phyloP scores from a whole-genome alignment of 331 rosid species.

The Rosa hybrid region DNA sequence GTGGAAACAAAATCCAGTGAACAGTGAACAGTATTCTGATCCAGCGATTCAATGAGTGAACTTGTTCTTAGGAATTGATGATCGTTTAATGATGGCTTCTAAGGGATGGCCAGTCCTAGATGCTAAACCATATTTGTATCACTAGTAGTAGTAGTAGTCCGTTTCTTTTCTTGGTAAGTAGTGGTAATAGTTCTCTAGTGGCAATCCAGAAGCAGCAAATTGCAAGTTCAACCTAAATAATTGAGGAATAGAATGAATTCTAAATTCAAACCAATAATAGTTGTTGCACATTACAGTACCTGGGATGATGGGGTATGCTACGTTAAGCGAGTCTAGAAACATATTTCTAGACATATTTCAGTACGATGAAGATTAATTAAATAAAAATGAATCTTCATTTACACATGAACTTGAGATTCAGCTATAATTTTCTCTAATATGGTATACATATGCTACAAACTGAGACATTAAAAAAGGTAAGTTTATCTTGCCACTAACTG shows the following conservation, averaged over 20 bases:
- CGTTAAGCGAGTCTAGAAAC: not conserved
- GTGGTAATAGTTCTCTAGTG: not conserved
- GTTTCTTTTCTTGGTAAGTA: not conserved
- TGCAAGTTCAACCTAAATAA: not conserved
- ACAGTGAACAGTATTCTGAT: too few species aligned
- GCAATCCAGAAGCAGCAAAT: not conserved
- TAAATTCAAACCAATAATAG: not conserved
- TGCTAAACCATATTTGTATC: too few species aligned
- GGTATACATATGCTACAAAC: constrained; percentile 8
- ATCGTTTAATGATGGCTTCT: too few species aligned
- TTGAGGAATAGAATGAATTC: not conserved
- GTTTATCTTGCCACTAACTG: constrained; percentile 38
- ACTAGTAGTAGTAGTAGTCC: too few species aligned
- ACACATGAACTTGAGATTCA: constrained; percentile 7
- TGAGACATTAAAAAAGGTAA: not conserved
- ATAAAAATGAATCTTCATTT: constrained; percentile 10
- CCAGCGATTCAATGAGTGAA: too few species aligned
- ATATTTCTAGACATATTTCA: not conserved
- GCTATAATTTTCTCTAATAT: not conserved
- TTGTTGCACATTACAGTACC: not conserved
- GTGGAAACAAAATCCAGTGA: too few species aligned
- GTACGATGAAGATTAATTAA: not conserved
- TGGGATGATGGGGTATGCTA: not conserved
- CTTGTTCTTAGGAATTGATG: too few species aligned
- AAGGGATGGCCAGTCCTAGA: too few species aligned